A percentile compares a stretch with the other conserved stretches of the same genome.
phyloP scores from a whole-genome alignment of 169 alveolate species.

The Cardiosporidium cionae region DNA sequence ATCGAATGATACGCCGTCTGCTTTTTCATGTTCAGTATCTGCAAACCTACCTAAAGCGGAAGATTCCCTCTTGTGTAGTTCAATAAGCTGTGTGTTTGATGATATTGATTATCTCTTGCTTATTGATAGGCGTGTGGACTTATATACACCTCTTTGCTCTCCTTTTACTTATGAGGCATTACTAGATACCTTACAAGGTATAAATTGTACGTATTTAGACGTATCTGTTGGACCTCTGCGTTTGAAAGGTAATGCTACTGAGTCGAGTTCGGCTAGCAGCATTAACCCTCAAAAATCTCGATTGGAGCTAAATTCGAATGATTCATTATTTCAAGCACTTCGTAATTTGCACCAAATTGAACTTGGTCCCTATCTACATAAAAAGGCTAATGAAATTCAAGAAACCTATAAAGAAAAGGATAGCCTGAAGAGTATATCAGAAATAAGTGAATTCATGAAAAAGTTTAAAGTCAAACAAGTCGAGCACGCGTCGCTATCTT shows the following conservation, averaged over 20 bases:
- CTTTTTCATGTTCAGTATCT: too few relatives aligned
- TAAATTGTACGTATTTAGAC: slow-evolving; percentile 49
- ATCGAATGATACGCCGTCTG: too few relatives aligned
- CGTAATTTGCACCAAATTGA: slow-evolving; percentile 61
- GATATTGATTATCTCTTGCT: too few relatives aligned
- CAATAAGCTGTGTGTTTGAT: too few relatives aligned
- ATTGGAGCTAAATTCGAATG: slow-evolving; percentile 26
- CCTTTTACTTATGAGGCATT: slow-evolving; percentile 68
- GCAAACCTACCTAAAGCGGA: too few relatives aligned
- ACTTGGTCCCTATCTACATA: slow-evolving; percentile 64
- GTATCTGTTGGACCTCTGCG: slow-evolving; percentile 40
- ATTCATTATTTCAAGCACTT: slow-evolving; percentile 53
- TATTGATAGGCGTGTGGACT: slow-evolving; percentile 57
- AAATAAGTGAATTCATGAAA: slow-evolving; percentile 67
- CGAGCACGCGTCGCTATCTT: slow-evolving; percentile 73
- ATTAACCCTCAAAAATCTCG: neutral
- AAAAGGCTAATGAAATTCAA: slow-evolving; percentile 70
- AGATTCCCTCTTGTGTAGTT: too few relatives aligned
- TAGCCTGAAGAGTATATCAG: slow-evolving; percentile 59
- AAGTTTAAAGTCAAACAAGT: slow-evolving; percentile 67
- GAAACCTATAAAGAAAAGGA: slow-evolving; percentile 69
- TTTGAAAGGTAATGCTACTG: slow-evolving; percentile 10
- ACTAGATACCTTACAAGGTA: slow-evolving; percentile 51
- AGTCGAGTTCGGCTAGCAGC: neutral
- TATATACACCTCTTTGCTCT: slow-evolving; percentile 59